Base-by-base conservation (phyloP, 176 grass and related monocot genomes). In the Guadua angustifolia region DNA sequence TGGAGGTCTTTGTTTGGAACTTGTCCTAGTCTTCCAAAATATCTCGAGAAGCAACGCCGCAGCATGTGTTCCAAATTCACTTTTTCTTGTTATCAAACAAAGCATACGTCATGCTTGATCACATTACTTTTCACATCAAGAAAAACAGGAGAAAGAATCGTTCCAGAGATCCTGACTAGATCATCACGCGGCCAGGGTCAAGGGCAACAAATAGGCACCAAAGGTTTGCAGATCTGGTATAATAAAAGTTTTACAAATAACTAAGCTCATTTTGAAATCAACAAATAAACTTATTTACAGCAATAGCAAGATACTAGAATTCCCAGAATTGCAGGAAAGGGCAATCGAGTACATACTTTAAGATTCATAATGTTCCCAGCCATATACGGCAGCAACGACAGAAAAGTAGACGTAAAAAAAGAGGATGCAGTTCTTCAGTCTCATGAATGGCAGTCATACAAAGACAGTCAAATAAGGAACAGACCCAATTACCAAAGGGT, bases 361-460 rank as follows among this genome's bases (percentile, higher is more conserved):
- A 64, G 60, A 77, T 83, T 35, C 74, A 65, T 49, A 56, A 69
- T 55, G 66, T 83, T 84, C 69, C 71, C n/a, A 78, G 55, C 79
- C 80, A 88, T 83, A 44, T 36, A 72, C 5, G 14, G 66, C 55
- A 78, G 67, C 73, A 83, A 63, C 18, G 0, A 72, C 7, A 83
- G 10, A 77, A 88, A 78, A 40, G 12, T 55, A 59, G n/a, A 49
- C 0, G 3, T 0, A 19, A 16, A 61, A 77, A 83, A 24, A 13
- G 9, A 62, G 1, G 42, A 1, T 43, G 59, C 21, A 22, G 35
- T 43, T 76, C 51, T 71, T 42, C 43, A 57, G 24, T 71, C 58
- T 83, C 49, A 90, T 82, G 78, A 55, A 85, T 79, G 75, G 39
- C 50, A 78, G 59, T 26, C 79, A 83, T 79, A 83, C 58, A 82